phyloP scores from a whole-genome alignment of 2,329 filamentous ascomycete species.

The Stenocarpella maydis region DNA sequence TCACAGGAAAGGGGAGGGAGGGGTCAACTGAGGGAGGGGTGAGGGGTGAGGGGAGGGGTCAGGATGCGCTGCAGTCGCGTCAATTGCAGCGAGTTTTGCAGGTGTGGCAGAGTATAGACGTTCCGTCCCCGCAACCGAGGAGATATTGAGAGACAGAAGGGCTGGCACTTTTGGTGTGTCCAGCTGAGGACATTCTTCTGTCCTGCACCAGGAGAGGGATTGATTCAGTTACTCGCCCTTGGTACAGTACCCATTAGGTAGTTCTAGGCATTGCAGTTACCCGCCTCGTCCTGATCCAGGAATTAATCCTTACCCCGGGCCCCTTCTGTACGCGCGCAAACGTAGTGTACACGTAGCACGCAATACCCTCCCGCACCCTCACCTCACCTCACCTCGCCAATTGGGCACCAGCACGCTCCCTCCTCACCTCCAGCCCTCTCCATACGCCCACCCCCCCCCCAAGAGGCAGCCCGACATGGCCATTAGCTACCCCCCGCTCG shows the following conservation, averaged over 20 bases:
- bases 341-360: slow-evolving; percentile 6
- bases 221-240: too few relatives aligned
- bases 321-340: not conserved
- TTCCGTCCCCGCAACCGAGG: not conserved
- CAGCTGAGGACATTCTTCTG: not conserved
- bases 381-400: not conserved
- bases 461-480: slow-evolving; percentile 48
- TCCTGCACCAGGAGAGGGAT: not conserved
- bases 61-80: not conserved
- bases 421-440: not conserved
- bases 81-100: slow-evolving; percentile 15
- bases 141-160: too few relatives aligned
- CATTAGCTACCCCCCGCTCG: slow-evolving; percentile 73
- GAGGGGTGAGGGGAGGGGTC: not conserved
- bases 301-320: not conserved
- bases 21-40: not conserved
- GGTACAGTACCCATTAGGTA: too few relatives aligned
- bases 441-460: not conserved
- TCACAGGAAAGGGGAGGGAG: not conserved
- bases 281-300: not conserved
- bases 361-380: not conserved
- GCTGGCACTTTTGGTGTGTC: not conserved
- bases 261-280: too few relatives aligned
- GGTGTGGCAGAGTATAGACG: not conserved
- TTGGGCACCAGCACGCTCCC: not conserved